A percentile compares a stretch with the other conserved stretches of the same genome.
Conservation (phyloP, 2,329 filamentous ascomycete genomes). For the Mycocentrospora acerina region DNA sequence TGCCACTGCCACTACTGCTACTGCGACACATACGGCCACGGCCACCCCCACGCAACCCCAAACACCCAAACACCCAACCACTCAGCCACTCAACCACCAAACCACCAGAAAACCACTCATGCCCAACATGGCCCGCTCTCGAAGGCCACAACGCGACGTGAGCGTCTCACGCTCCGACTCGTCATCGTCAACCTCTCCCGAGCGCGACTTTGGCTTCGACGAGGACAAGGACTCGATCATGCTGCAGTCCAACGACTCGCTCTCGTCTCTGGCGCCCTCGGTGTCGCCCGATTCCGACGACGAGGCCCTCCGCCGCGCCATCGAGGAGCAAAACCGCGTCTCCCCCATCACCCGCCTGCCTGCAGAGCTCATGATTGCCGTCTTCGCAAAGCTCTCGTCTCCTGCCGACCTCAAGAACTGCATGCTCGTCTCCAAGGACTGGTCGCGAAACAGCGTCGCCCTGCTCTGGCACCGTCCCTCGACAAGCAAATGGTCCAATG, state of each 20-base stretch:
- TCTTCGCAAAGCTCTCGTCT: constrained; percentile 80
- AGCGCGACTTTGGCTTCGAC: constrained; percentile 74
- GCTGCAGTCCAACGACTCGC: constrained; percentile 79
- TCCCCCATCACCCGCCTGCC: constrained; percentile 84
- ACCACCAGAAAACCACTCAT: constrained; percentile 1
- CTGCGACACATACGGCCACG: not conserved
- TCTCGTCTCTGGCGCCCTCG: constrained; percentile 84
- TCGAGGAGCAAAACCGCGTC: constrained; percentile 66
- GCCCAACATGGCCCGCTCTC: constrained; percentile 35
- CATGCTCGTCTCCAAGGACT: constrained; percentile 92
- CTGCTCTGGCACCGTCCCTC: constrained; percentile 92
- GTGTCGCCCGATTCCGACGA: constrained; percentile 75
- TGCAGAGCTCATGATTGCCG: constrained; percentile 89
- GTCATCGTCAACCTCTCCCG: constrained; percentile 74
- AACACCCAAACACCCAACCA: constrained; percentile 6
- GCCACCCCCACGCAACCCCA: not conserved
- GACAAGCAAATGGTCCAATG: constrained; percentile 82
- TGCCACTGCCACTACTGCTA: not conserved
- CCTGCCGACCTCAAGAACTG: constrained; percentile 79
- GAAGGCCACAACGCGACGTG: constrained; percentile 32
- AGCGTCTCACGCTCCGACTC: constrained; percentile 46
- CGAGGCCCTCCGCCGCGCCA: constrained; percentile 58
- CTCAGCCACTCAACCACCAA: constrained; percentile 5
- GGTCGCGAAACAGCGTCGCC: constrained; percentile 90
- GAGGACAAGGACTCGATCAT: constrained; percentile 94